phyloP scores from a whole-genome alignment of 768 basidiomycete species.

The Termitomyces sp. region DNA sequence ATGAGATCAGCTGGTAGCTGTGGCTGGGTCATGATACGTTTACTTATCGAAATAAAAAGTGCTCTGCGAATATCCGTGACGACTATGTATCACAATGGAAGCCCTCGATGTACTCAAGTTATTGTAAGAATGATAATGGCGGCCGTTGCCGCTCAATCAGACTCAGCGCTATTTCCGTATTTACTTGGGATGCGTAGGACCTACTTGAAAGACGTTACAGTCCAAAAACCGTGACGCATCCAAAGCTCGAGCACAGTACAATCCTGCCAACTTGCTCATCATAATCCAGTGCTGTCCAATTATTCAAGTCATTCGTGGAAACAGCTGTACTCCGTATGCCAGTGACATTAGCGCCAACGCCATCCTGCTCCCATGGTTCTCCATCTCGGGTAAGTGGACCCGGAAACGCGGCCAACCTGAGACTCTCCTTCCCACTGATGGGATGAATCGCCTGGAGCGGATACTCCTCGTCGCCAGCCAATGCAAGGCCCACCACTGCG shows the following conservation, averaged over 20 bases:
- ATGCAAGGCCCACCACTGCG: constrained; percentile 30
- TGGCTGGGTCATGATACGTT: too few relatives aligned
- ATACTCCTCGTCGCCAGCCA: constrained; percentile 12
- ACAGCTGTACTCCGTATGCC: constrained; percentile 19
- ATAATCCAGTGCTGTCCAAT: constrained; percentile 59
- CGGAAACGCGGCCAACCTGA: constrained; percentile 48
- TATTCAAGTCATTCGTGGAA: constrained; percentile 25
- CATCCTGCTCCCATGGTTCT: not conserved
- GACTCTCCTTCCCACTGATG: constrained; percentile 17
- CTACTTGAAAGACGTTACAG: constrained; percentile 14
- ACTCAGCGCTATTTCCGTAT: not conserved
- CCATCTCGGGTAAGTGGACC: constrained; percentile 28
- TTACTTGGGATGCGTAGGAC: not conserved
- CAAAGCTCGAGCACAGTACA: constrained; percentile 45
- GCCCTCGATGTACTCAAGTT: too few relatives aligned
- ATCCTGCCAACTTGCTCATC: constrained; percentile 51
- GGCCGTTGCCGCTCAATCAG: not conserved
- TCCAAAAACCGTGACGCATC: constrained; percentile 37
- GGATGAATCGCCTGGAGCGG: constrained; percentile 14
- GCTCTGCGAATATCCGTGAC: too few relatives aligned
- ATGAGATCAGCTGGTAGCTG: too few relatives aligned
- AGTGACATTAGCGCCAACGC: not conserved
- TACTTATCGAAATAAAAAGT: too few relatives aligned
- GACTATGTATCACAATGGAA: not conserved
- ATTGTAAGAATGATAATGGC: too few relatives aligned